Base-by-base conservation (phyloP, 257 asterid species). In the Nyctanthes arbortristis region DNA sequence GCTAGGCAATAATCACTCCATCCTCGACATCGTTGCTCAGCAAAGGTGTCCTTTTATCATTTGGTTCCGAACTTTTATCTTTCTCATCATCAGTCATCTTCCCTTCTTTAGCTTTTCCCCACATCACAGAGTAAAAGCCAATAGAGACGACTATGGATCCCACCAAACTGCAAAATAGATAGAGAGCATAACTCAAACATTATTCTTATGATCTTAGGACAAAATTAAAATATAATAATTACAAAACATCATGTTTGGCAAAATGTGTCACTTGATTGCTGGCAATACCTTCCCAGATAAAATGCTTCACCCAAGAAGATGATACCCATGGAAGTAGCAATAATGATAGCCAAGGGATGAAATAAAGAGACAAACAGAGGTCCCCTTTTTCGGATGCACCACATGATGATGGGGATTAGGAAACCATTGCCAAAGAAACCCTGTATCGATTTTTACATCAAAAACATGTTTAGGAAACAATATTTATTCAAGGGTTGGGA, bases 321-420 rank as follows among this genome's bases (percentile, higher is more conserved):
- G 43, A 84, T 65, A n/a, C 94, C 88, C 35, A 80, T 61, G 0
- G 32, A 76, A 12, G 71, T 78, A 2, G 92, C 80, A 29, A 89
- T 27, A 25, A 89, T 76, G 33, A 83, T 82, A 43, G 90, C 88
- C 30, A 87, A 14, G 14, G 96, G 96, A 69, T 87, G 90, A 74
- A 89, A 89, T 66, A 88, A 39, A 33, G 91, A 84, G 1, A 61
- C 87, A 77, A 89, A 89, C 40, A 89, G 69, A 65, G 96, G 96
- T 0, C 96, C 94, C 69, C 35, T 81, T 69, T 77, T 83, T 45
- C 80, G 78, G 64, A 87, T 69, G 62, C 94, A 89, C 96, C 96
- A 87, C 72, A 87, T 65, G 14, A 55, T 18, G 2, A 89, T 74
- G 4, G 86, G 54, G 7, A 85, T 77, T 85, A 85, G 94, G 62